These are phyloP conservation scores for Mycosarcoma mackinlayi DNA, from an alignment of 1,284 basidiomycete genomes.

Conservation along the genomic window DNA sequence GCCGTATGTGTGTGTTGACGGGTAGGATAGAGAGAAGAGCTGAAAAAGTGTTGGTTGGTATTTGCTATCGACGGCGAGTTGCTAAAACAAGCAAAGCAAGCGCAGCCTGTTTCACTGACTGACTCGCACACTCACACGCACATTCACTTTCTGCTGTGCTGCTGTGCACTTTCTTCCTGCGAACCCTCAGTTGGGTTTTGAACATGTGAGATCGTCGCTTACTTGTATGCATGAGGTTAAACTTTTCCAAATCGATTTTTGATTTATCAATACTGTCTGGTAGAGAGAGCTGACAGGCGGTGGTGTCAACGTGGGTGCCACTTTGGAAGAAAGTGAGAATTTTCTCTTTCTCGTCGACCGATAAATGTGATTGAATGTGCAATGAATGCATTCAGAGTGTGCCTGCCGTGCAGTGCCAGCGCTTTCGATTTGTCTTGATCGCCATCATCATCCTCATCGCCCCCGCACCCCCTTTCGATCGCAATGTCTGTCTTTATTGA, in stretches of 20 bases:
- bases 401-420: no score
- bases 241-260: background rate
- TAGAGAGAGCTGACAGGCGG: background rate
- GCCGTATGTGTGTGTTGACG: background rate
- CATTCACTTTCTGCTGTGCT: background rate
- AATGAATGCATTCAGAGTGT: no score
- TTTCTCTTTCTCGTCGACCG: background rate
- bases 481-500: slow-evolving; percentile 60
- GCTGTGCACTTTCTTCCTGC: background rate
- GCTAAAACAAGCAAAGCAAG: background rate
- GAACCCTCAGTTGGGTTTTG: no score
- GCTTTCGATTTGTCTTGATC: background rate
- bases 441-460: slow-evolving; percentile 13
- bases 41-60: slow-evolving; percentile 20
- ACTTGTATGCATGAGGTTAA: no score
- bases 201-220: no score
- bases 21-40: background rate
- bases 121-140: no score
- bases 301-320: slow-evolving; percentile 17
- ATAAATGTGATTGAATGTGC: no score
- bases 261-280: slow-evolving; percentile 3
- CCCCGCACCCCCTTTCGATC: background rate
- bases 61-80: no score
- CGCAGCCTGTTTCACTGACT: no score
- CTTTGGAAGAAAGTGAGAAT: slow-evolving; percentile 27